phyloP scores from a whole-genome alignment of 805 yeast species.

The Saccharomycopsis selenospora region DNA sequence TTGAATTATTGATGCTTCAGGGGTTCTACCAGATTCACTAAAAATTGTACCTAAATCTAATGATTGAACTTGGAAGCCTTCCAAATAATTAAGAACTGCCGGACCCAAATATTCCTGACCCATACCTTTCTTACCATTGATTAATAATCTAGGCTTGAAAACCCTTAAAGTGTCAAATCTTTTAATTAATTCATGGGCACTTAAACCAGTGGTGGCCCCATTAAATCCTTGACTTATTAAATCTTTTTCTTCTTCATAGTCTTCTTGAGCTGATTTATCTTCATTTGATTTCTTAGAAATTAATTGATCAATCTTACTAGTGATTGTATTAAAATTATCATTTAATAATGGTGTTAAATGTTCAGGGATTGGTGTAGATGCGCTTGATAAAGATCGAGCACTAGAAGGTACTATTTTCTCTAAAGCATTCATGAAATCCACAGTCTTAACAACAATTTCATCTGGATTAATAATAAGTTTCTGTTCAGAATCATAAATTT shows the following conservation, averaged over 20 bases:
- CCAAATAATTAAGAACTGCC: constrained; percentile 74
- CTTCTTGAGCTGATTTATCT: constrained; percentile 21
- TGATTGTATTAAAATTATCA: constrained; percentile 41
- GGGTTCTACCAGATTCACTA: constrained; percentile 71
- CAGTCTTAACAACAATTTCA: constrained; percentile 63
- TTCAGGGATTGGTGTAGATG: constrained; percentile 74
- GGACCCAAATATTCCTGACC: constrained; percentile 84
- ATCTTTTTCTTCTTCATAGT: too few relatives aligned
- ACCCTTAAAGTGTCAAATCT: constrained; percentile 51
- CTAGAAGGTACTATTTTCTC: constrained; percentile 89
- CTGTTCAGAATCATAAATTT: constrained; percentile 70
- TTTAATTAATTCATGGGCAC: constrained; percentile 54
- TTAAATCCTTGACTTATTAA: too few relatives aligned
- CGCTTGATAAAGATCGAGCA: constrained; percentile 70
- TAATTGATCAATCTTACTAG: constrained; percentile 42
- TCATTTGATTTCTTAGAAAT: constrained; percentile 43
- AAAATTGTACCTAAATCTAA: constrained; percentile 72
- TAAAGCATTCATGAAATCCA: constrained; percentile 80
- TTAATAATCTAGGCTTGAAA: constrained; percentile 72
- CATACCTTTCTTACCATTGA: constrained; percentile 67
- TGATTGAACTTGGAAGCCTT: constrained; percentile 84
- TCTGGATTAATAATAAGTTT: constrained; percentile 69
- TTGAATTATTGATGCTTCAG: constrained; percentile 80
- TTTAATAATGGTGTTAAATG: constrained; percentile 57
- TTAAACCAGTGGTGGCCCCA: constrained; percentile 37